Percentiles rank a stretch among this genome's conserved stretches.
phyloP scores from a whole-genome alignment of 495 filamentous ascomycete species.

The Xylaria grammica region DNA sequence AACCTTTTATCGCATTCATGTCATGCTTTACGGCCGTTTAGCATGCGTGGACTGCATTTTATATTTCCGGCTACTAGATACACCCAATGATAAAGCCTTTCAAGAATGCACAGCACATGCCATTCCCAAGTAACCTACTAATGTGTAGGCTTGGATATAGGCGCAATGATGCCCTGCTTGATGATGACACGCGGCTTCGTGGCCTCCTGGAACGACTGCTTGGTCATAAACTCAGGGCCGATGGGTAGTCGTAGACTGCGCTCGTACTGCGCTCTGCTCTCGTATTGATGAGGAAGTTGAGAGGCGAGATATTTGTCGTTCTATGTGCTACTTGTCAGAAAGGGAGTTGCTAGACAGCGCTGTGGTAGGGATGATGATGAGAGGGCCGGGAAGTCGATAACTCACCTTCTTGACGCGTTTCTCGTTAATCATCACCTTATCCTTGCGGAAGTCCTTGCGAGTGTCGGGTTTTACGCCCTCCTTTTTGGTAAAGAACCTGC shows the following conservation, averaged over 20 bases:
- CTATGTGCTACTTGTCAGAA: slow-evolving; percentile 44
- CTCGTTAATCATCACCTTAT: slow-evolving; percentile 90
- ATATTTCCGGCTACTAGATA: background rate
- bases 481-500: slow-evolving; percentile 67
- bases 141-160: slow-evolving; percentile 75
- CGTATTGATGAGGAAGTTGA: slow-evolving; percentile 83
- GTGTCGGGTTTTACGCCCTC: slow-evolving; percentile 78
- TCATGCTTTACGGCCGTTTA: background rate
- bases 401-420: slow-evolving; percentile 87
- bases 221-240: slow-evolving; percentile 93
- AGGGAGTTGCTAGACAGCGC: slow-evolving; percentile 33
- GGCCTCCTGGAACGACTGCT: slow-evolving; percentile 84
- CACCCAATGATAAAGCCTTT: background rate
- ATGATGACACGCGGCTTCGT: slow-evolving; percentile 92
- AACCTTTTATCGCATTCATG: background rate
- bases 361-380: background rate
- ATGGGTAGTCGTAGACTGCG: slow-evolving; percentile 82
- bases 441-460: slow-evolving; percentile 80
- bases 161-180: slow-evolving; percentile 89
- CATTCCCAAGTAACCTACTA: slow-evolving; percentile 6
- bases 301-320: slow-evolving; percentile 87
- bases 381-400: background rate
- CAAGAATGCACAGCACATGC: too few species aligned
- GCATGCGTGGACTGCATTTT: background rate
- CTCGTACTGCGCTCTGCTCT: slow-evolving; percentile 88